These are phyloP conservation scores for Tuber umbilicatum DNA, from an alignment of 495 filamentous ascomycete genomes.

Conservation along the genomic window DNA sequence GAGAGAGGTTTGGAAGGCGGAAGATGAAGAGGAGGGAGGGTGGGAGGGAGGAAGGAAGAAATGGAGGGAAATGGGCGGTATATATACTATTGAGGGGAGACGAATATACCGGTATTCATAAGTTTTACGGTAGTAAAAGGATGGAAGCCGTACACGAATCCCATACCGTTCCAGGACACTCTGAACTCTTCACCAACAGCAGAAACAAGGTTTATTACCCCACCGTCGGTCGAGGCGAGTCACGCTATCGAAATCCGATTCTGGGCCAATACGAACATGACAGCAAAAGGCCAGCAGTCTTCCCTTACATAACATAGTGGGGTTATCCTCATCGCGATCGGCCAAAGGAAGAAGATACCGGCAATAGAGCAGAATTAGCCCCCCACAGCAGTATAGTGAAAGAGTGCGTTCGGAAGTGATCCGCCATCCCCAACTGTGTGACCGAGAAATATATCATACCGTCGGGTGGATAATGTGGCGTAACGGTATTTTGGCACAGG, in stretches of 20 bases:
- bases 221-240: constrained; percentile 1
- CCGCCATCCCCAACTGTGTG: not conserved
- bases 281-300: not conserved
- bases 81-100: constrained; percentile 7
- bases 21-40: not conserved
- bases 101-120: not conserved
- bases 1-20: not conserved
- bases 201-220: constrained; percentile 14
- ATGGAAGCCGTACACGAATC: not conserved
- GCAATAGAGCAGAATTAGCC: not conserved
- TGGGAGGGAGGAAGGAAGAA: not conserved
- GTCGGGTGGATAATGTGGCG: not conserved
- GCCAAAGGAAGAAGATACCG: not conserved
- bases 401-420: not conserved
- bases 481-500: too few relatives aligned
- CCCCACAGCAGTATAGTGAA: not conserved
- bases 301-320: not conserved
- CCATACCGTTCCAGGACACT: constrained; percentile 2
- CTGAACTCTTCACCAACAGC: constrained; percentile 8
- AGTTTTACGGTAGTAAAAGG: too few relatives aligned
- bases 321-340: not conserved
- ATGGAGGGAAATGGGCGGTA: constrained; percentile 5
- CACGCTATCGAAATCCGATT: not conserved
- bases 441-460: not conserved
- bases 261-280: not conserved